Base-by-base conservation (phyloP, 148 eudicot genomes). In the Rhododendron kiyosumense region DNA sequence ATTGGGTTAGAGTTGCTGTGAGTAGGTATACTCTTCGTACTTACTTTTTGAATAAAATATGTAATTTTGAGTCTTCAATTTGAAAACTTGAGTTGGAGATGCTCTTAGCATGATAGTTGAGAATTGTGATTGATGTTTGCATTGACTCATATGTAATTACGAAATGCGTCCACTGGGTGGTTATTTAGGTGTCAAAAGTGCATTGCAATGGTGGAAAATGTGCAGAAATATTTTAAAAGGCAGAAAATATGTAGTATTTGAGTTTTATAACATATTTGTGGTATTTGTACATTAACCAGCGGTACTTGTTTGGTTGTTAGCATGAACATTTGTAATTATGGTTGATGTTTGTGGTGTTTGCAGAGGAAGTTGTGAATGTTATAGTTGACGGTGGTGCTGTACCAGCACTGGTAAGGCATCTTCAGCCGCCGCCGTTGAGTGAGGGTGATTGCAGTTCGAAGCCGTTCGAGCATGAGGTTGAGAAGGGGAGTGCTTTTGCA, bases 401-500 rank as follows among this genome's bases (percentile, higher is more conserved):
- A 10, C 90, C 90, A 18, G 88, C 88, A 7, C 59, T 90, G 85
- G 94, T 89, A 84, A 89, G 86, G 91, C 94, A 94, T 86, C 95
- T 95, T 74, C 88, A 89, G 88, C 89, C 91, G 83, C 96, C 96
- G 52, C 92, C 94, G 0, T 86, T 79, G 83, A 87, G 85, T 5
- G 91, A 85, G 18, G 89, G 79, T 18, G 91, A 85, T 24, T 13
- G 83, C 49, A 54, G 83, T 84, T 86, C 61, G 46, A 93, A 83
- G 88, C 90, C 90, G 4, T 87, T 91, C 38, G 95, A 95, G 90
- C 96, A 93, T 57, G 98, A 95, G 88, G 96, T 97, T 85, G 99
- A 97, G 92, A 95, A 93, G 89, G 98, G 95, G 82, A 90, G 98
- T 88, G 98, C 99, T 15, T 92, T 97, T 79, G 91, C 98, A 36